Conservation (phyloP, 768 basidiomycete genomes). For the Hypholoma sublateritium region DNA sequence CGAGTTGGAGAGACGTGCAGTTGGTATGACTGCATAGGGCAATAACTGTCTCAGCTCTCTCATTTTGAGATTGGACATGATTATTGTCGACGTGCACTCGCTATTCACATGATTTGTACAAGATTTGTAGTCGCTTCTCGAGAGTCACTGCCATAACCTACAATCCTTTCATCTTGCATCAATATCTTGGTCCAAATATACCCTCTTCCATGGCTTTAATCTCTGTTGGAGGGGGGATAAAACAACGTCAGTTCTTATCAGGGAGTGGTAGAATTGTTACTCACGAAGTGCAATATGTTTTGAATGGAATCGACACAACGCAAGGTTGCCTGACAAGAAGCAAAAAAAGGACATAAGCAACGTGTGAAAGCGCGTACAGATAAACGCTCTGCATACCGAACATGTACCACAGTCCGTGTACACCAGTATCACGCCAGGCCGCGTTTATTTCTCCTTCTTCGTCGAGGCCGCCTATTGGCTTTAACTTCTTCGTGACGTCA, state of each 20-base stretch:
- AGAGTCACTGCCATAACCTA: neutral
- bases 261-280: constrained; percentile 21
- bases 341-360: neutral
- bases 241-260: neutral
- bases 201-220: constrained; percentile 66
- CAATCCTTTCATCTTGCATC: neutral
- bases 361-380: neutral
- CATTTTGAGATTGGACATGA: too few species aligned
- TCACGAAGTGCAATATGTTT: constrained; percentile 67
- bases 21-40: too few species aligned
- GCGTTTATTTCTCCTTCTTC: constrained; percentile 62
- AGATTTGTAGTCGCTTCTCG: too few species aligned
- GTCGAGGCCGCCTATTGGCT: constrained; percentile 61
- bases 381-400: constrained; percentile 22
- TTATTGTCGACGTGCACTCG: too few species aligned
- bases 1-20: too few species aligned
- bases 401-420: constrained; percentile 59
- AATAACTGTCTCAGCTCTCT: too few species aligned
- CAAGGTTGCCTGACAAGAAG: constrained; percentile 46
- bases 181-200: constrained; percentile 9
- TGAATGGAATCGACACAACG: constrained; percentile 64
- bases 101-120: too few species aligned
- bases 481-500: constrained; percentile 16
- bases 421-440: constrained; percentile 35
- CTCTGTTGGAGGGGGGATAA: constrained; percentile 37